These are phyloP conservation scores for Magnolia officinalis DNA, from an alignment of 164 flowering plant genomes.

Conservation along the genomic window DNA sequence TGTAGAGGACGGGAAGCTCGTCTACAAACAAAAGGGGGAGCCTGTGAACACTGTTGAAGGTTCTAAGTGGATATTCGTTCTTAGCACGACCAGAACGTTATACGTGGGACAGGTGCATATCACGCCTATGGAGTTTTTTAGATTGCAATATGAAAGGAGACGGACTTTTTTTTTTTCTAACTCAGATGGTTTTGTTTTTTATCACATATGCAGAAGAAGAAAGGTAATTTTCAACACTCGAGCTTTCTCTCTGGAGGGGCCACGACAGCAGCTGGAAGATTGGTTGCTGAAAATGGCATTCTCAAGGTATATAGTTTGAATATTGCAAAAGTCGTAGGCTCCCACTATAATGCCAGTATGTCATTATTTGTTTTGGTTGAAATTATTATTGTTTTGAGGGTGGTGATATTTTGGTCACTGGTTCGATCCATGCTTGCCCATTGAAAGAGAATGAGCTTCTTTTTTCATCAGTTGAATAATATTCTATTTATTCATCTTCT, in stretches of 20 bases:
- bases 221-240: conserved; percentile 78
- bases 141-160: no score
- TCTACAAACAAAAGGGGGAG: conserved; percentile 42
- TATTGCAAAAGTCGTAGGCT: no score
- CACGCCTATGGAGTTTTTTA: neutral
- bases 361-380: no score
- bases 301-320: conserved; percentile 41
- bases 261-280: conserved; percentile 66
- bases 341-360: no score
- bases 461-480: no score
- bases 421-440: neutral
- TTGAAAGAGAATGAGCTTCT: neutral
- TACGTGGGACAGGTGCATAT: conserved; percentile 46
- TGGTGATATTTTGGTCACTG: neutral
- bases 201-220: conserved; percentile 40
- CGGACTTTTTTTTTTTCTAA: neutral
- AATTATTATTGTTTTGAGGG: neutral
- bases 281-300: conserved; percentile 57
- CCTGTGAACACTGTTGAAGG: conserved; percentile 42
- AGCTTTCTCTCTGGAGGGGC: conserved; percentile 82
- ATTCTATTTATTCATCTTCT: neutral
- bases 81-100: conserved; percentile 53
- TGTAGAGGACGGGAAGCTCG: conserved; percentile 55
- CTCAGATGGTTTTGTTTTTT: neutral
- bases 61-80: conserved; percentile 76